These are phyloP conservation scores for Phytophthora sansomeana DNA, from an alignment of 352 stramenopile genomes.

Conservation along the genomic window DNA sequence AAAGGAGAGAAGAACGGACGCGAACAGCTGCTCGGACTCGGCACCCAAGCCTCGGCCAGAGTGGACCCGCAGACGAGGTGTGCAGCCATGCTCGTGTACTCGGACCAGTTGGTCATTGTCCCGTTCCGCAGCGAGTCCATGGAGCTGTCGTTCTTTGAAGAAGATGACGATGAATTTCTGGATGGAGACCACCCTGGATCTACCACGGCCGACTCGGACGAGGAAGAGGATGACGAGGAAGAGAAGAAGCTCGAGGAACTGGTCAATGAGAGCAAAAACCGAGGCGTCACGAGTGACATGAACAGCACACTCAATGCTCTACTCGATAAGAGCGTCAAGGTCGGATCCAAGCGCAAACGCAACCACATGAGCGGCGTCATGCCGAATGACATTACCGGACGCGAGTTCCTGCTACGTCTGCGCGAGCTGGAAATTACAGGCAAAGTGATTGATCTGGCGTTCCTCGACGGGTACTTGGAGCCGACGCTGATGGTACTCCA, in stretches of 20 bases:
- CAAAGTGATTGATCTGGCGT: slow-evolving; percentile 83
- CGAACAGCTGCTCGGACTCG: slow-evolving; percentile 77
- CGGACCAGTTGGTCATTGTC: slow-evolving; percentile 83
- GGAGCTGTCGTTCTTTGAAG: slow-evolving; percentile 82
- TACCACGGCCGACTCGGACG: slow-evolving; percentile 48
- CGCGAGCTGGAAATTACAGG: slow-evolving; percentile 80
- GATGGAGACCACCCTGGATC: slow-evolving; percentile 47
- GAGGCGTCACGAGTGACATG: slow-evolving; percentile 67
- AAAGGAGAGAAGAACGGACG: slow-evolving; percentile 83
- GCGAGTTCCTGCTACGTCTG: slow-evolving; percentile 79
- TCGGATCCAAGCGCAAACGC: slow-evolving; percentile 76
- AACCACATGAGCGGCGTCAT: slow-evolving; percentile 75
- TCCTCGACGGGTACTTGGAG: slow-evolving; percentile 88
- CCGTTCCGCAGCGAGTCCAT: slow-evolving; percentile 83
- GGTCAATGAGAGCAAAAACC: slow-evolving; percentile 77
- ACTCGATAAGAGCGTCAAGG: slow-evolving; percentile 86
- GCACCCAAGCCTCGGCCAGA: slow-evolving; percentile 52
- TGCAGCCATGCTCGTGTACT: slow-evolving; percentile 85
- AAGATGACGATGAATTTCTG: slow-evolving; percentile 79
- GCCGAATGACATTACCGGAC: slow-evolving; percentile 73
- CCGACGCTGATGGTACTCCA: slow-evolving; percentile 89
- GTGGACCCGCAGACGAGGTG: slow-evolving; percentile 84
- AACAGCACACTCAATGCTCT: slow-evolving; percentile 68
- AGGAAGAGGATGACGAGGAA: slow-evolving; percentile 85
- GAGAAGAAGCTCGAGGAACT: slow-evolving; percentile 79